Evolutionary conservation across 805 yeast species (phyloP), one percentile per base, ranked within the genome.

Genomic region (Ogataea sp.): DNA sequence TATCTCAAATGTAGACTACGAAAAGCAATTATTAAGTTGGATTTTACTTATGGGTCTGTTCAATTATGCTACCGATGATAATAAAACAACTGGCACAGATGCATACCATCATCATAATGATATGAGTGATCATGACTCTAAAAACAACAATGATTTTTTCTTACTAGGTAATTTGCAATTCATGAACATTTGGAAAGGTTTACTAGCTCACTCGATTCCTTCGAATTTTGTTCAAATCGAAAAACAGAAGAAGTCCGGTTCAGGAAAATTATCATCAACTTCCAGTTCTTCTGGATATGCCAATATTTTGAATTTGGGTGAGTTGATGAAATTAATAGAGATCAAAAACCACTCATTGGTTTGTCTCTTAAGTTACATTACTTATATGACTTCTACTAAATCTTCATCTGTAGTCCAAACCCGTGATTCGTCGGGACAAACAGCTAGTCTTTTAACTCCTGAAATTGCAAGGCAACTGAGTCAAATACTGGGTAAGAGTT

Each of bases 151-250:
- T 14, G 60, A 65, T 20, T 72, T 75, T 40, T 62, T 83, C 28
- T 62, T 68, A 37, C 64, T 75, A 40, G 80, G 80, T 45, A 60
- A 71, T 13, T 68, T 78, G 3, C 86, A 80, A 46, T 64, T 83
- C 37, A 56, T 83, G 34, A 55, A 67, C 9, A 63, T 82, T 41
- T 83, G 89, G 89, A 78, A 78, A 44, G 68, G 72, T 32, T 62
- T 80, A 7, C 50, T 78, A 29, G 70, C 75, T 1, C 74, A 73
- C 34, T 63, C 73, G 2, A 67, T 71, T 39, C 67, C 70, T 13
- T 62, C 70, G 14, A 55, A 59, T 25, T 55, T 64, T 37, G 65
- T 64, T 26, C 58, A 54, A 27, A 39, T 45, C 34, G 50, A 52
- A 17, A 47, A 57, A 13, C 53, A 57, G 37, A 53, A 59, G 40